phyloP scores from a whole-genome alignment of 768 basidiomycete genomes.

The Macrolepiota fuliginosa region DNA sequence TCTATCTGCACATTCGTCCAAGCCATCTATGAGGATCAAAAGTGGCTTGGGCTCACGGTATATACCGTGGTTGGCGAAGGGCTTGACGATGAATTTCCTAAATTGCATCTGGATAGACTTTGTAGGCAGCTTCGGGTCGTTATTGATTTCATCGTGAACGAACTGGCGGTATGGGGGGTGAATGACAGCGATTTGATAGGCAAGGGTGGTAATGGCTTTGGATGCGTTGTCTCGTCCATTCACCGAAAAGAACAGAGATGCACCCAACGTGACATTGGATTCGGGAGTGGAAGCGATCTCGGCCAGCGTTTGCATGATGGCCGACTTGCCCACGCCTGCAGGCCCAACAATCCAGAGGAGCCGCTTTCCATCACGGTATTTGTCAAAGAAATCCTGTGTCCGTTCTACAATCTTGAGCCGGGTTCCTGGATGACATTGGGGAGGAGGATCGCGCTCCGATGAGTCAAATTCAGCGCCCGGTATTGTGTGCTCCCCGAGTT shows the following conservation, averaged over 20 bases:
- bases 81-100: slow-evolving; percentile 13
- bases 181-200: slow-evolving; percentile 18
- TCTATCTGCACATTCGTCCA: background rate
- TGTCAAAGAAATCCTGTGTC: background rate
- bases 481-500: background rate
- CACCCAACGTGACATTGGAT: background rate
- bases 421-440: background rate
- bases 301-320: slow-evolving; percentile 7
- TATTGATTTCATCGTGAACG: slow-evolving; percentile 4
- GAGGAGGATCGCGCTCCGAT: background rate
- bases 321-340: background rate
- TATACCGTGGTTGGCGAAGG: background rate
- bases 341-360: background rate
- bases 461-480: background rate
- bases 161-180: slow-evolving; percentile 1
- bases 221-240: background rate
- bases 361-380: background rate
- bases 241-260: background rate
- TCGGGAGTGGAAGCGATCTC: background rate
- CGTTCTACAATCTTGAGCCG: background rate
- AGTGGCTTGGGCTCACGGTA: background rate
- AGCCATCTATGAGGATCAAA: background rate
- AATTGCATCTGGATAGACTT: slow-evolving; percentile 15
- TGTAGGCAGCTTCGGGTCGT: slow-evolving; percentile 7
- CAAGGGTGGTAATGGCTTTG: slow-evolving; percentile 13